Percentiles rank a stretch among this genome's conserved stretches.
Evolutionary conservation across 2,329 filamentous ascomycete genomes (phyloP).

Genomic region (Neofusicoccum sp.): DNA sequence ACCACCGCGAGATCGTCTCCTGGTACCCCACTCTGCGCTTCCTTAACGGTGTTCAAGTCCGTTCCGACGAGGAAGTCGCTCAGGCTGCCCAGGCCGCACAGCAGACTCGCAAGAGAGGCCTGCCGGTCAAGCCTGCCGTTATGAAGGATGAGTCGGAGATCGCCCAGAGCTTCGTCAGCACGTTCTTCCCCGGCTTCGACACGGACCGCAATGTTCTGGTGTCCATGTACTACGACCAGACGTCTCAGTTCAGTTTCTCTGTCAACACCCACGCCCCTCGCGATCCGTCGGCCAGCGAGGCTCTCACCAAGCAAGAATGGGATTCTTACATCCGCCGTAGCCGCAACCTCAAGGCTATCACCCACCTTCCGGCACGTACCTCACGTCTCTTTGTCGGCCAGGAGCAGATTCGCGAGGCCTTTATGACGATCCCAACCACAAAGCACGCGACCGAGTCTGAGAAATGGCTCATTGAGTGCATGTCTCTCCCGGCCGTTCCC

Average conservation of each 20-base stretch:
- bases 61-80: constrained; percentile 69
- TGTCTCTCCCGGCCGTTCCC: constrained; percentile 69
- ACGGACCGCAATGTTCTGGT: constrained; percentile 66
- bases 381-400: constrained; percentile 68
- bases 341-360: constrained; percentile 75
- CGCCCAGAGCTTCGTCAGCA: constrained; percentile 73
- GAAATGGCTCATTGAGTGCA: constrained; percentile 84
- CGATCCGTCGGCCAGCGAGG: constrained; percentile 37
- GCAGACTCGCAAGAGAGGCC: constrained; percentile 52
- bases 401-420: constrained; percentile 67
- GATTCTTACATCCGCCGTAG: constrained; percentile 75
- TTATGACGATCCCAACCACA: constrained; percentile 71
- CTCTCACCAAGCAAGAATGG: constrained; percentile 62
- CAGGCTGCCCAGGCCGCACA: not conserved
- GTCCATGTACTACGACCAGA: constrained; percentile 71
- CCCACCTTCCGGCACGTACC: constrained; percentile 60
- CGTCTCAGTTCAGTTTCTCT: constrained; percentile 74
- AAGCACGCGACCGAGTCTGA: constrained; percentile 70
- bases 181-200: constrained; percentile 77
- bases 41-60: constrained; percentile 74
- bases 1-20: constrained; percentile 68
- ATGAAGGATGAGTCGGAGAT: constrained; percentile 76
- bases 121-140: constrained; percentile 64
- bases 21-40: constrained; percentile 83
- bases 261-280: constrained; percentile 66